These are phyloP conservation scores for Ophiostoma sp. DNA, from an alignment of 2,329 filamentous ascomycete genomes.

Conservation along the genomic window DNA sequence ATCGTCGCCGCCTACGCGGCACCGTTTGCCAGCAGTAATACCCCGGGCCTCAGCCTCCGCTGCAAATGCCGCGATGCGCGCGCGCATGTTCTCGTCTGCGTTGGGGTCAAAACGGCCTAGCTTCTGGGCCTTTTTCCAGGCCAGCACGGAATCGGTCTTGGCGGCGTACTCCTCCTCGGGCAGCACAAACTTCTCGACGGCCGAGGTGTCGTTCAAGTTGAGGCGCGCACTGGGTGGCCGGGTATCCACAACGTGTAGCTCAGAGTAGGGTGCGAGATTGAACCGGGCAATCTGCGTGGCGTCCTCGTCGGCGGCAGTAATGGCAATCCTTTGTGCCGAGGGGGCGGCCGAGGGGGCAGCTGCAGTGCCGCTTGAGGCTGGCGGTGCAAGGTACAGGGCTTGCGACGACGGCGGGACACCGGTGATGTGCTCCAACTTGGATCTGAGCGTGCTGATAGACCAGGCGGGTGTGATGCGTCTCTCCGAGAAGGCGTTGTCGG, in stretches of 20 bases:
- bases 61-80: constrained; percentile 63
- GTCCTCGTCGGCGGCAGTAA: constrained; percentile 66
- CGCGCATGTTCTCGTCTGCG: constrained; percentile 66
- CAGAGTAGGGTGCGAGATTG: constrained; percentile 66
- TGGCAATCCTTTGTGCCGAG: constrained; percentile 54
- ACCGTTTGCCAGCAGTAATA: constrained; percentile 58
- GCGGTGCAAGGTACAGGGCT: constrained; percentile 63
- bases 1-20: constrained; percentile 63
- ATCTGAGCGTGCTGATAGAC: constrained; percentile 77
- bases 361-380: constrained; percentile 9
- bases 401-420: constrained; percentile 81
- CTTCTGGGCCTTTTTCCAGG: constrained; percentile 93
- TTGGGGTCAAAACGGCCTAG: constrained; percentile 93
- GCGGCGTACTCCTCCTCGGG: constrained; percentile 80
- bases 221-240: constrained; percentile 68
- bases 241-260: constrained; percentile 73
- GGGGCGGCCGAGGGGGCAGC: constrained; percentile 40
- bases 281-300: constrained; percentile 58
- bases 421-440: constrained; percentile 86
- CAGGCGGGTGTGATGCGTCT: constrained; percentile 88
- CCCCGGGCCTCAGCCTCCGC: constrained; percentile 66
- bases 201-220: constrained; percentile 75
- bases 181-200: constrained; percentile 85
- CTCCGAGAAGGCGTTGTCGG: constrained; percentile 75
- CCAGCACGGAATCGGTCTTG: constrained; percentile 80